Evolutionary conservation across 2,329 filamentous ascomycete genomes (phyloP).

Genomic region (Cordyceps tenuipes): DNA sequence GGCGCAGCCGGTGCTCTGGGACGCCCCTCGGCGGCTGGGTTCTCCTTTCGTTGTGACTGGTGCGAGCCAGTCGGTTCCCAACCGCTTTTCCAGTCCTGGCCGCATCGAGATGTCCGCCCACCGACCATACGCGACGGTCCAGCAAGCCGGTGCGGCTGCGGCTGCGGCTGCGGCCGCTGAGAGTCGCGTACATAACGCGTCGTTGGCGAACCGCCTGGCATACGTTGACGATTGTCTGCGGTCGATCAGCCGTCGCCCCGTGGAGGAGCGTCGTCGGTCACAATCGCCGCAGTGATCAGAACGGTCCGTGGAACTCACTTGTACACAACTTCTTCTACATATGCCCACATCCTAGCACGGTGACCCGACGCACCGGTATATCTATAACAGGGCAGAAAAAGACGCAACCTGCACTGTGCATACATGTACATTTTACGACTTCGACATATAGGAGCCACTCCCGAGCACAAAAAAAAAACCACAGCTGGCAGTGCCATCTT

Average conservation of each 20-base stretch:
- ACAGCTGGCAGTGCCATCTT: neutral
- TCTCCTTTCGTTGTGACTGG: slow-evolving; percentile 47
- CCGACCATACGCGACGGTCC: slow-evolving; percentile 50
- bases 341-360: neutral
- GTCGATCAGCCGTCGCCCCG: slow-evolving; percentile 41
- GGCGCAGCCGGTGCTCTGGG: slow-evolving; percentile 20
- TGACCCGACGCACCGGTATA: neutral
- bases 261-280: slow-evolving; percentile 33
- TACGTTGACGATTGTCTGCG: slow-evolving; percentile 52
- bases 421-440: neutral
- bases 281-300: slow-evolving; percentile 37
- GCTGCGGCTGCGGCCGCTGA: neutral
- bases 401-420: neutral
- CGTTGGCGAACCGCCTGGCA: slow-evolving; percentile 43
- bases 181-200: slow-evolving; percentile 24
- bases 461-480: neutral
- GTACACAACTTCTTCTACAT: neutral
- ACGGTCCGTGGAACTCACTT: slow-evolving; percentile 13
- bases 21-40: slow-evolving; percentile 39
- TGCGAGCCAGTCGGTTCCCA: slow-evolving; percentile 54
- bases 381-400: neutral
- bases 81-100: slow-evolving; percentile 40
- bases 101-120: slow-evolving; percentile 36
- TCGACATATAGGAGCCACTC: neutral
- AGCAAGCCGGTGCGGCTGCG: slow-evolving; percentile 28